Evolutionary conservation across 306 rosid species (phyloP), one percentile per base, ranked within the genome.

Genomic region (Corylus heterophylla): DNA sequence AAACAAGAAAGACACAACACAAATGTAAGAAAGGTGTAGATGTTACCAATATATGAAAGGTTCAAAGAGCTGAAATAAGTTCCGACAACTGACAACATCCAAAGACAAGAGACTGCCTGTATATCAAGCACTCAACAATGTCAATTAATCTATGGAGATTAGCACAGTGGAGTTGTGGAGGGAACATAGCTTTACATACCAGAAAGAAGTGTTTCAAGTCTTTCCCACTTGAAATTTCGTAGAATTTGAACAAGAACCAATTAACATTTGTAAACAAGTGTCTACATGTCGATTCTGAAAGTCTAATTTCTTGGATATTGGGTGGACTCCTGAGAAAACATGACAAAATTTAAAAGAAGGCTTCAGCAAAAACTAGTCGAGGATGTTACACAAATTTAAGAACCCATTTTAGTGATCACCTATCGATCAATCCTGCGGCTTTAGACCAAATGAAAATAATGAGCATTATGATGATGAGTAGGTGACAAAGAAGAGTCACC

Each of bases 1-100:
- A 35, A 62, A 2, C 31, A 25, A 20, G 17, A 49, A 50, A 45
- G 16, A 39, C 27, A 44, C 3, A 7, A 1, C 29, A 61, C 11
- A 12, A 61, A 39, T 59, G 66, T 20, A 64, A 22, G 50, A 67
- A 51, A 55, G 13, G 78, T 75, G 52, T 56, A 50, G 35, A 80
- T 64, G 83, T 85, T 80, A 93, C 97, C 39, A n/a, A 82, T 52
- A 71, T 74, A 93, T 39, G 87, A 39, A 12, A 90, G 88, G 85
- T 82, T 90, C 69, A 82, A 54, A 25, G 83, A 48, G 85, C 73
- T 85, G 55, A 88, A 63, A 63, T 20, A 79, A 79, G 29, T 64
- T 54, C 92, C 98, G 69, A 89, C 54, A 14, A 82, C 49, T 18
- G 98, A 93, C 69, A 89, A 3, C 66, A 90, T 31, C 91, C 88